Evolutionary conservation across 1,139 yeast species (phyloP).

Genomic region (Yueomyces sp.): DNA sequence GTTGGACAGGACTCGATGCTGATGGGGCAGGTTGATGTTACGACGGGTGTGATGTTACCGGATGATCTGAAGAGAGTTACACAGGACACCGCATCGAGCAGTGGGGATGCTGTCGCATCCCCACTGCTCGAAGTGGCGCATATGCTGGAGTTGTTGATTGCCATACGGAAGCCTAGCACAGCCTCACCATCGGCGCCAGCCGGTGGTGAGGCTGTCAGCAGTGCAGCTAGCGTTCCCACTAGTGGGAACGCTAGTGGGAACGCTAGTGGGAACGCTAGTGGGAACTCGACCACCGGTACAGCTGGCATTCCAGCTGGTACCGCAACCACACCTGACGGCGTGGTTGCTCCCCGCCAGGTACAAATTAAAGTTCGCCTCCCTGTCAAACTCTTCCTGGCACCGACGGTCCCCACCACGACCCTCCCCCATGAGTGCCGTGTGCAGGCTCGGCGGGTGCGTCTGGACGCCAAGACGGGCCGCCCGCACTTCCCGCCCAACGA

Average conservation of each 20-base stretch:
- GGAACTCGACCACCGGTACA: background rate
- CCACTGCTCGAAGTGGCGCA: conserved; percentile 23
- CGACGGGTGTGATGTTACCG: conserved; percentile 40
- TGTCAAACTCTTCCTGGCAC: no score
- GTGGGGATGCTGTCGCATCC: conserved; percentile 14
- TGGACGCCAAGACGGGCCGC: conserved; percentile 35
- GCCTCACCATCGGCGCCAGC: no score
- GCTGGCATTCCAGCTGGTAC: background rate
- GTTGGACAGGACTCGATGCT: conserved; percentile 19
- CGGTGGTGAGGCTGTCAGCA: background rate
- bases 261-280: background rate
- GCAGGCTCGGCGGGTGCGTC: conserved; percentile 37
- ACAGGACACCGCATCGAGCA: conserved; percentile 43
- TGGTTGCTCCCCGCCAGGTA: background rate
- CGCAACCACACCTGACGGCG: background rate
- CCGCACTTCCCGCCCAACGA: conserved; percentile 34
- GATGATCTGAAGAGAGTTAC: conserved; percentile 38
- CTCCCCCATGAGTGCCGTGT: conserved; percentile 8
- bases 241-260: background rate
- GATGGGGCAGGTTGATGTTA: conserved; percentile 40
- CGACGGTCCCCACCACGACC: no score
- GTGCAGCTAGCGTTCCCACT: background rate
- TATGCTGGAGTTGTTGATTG: conserved; percentile 14
- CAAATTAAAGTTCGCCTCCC: no score
- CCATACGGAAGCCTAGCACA: conserved; percentile 6